Evolutionary conservation across 176 grass and related monocot genomes (phyloP), one percentile per base, ranked within the genome.

Genomic region (Triticum timopheevii): DNA sequence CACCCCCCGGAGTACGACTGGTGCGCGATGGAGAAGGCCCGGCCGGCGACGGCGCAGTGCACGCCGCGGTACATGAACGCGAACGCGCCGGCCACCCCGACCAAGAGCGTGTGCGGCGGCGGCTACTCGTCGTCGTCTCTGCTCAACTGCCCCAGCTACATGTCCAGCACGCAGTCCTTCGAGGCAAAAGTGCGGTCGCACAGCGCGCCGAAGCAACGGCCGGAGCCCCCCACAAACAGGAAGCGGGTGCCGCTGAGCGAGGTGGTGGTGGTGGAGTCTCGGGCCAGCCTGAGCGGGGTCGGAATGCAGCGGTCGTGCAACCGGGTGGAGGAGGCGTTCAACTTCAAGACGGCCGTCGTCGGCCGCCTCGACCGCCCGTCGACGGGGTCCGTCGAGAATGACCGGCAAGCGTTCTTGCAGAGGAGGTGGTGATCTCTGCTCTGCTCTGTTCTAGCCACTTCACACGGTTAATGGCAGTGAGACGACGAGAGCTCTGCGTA

Each of bases 161-260:
- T 99, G 97, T 84, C 88, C 3, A 99, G 83, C 92, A 99, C 97
- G 24, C 97, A 93, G 30, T 96, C 97, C 20, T 99, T 95, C 68
- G 97, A 94, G 80, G 97, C 97, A 8, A 99, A 99, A 90, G 73
- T 87, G 87, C 85, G 97, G 77, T 99, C 97, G 7, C 97, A 96
- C 49, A 99, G 97, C 80, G 94, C 94, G 33, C 97, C 97, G 17
- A 99, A 93, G 92, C 97, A 93, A 74, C 85, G 94, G 47, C 90
- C 90, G 7, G 94, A 93, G 47, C 50, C 85, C 20, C 39, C 33
- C 33, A 69, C 38, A 13, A 74, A 79, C 38, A 12, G 92, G 79
- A 99, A 99, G 87, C 76, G 94, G 49, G 77, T 99, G 66, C 97
- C 97, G 27, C 83, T 94, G 67, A 96, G 90, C 44, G 97, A 99